Conservation (phyloP, 2,329 filamentous ascomycete species). For the Pseudocercospora crystallina region DNA sequence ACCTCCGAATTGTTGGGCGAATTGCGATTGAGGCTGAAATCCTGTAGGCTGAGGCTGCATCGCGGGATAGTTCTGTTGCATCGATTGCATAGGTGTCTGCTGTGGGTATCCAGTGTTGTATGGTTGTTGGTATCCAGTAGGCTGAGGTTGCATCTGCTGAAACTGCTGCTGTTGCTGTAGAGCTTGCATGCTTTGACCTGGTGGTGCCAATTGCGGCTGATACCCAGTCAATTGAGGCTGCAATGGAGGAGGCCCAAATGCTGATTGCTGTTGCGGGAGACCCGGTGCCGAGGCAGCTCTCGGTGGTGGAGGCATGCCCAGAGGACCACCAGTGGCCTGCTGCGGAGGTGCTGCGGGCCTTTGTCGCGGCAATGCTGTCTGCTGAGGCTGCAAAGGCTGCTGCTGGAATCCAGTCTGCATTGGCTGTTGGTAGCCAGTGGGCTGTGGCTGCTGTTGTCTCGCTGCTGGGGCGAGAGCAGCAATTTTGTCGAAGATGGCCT, state of each 20-base stretch:
- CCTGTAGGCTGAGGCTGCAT: conserved; percentile 59
- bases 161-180: conserved; percentile 46
- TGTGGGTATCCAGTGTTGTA: conserved; percentile 46
- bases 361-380: conserved; percentile 55
- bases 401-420: conserved; percentile 25
- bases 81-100: conserved; percentile 31
- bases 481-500: conserved; percentile 54
- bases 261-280: conserved; percentile 60
- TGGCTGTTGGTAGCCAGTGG: conserved; percentile 34
- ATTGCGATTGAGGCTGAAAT: conserved; percentile 35
- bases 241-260: conserved; percentile 69
- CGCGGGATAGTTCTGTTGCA: conserved; percentile 34
- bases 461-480: conserved; percentile 33
- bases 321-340: conserved; percentile 57
- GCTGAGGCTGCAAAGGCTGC: conserved; percentile 36
- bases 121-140: conserved; percentile 38
- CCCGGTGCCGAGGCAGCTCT: conserved; percentile 86
- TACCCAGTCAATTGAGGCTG: conserved; percentile 83
- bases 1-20: conserved; percentile 18
- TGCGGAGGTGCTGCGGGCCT: conserved; percentile 68
- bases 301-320: conserved; percentile 75
- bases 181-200: conserved; percentile 37
- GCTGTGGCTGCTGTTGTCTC: conserved; percentile 31
- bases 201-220: conserved; percentile 48
- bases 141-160: conserved; percentile 38